Evolutionary conservation across 129 eudicot genomes (phyloP).

Genomic region (Gnaphalium uliginosum): DNA sequence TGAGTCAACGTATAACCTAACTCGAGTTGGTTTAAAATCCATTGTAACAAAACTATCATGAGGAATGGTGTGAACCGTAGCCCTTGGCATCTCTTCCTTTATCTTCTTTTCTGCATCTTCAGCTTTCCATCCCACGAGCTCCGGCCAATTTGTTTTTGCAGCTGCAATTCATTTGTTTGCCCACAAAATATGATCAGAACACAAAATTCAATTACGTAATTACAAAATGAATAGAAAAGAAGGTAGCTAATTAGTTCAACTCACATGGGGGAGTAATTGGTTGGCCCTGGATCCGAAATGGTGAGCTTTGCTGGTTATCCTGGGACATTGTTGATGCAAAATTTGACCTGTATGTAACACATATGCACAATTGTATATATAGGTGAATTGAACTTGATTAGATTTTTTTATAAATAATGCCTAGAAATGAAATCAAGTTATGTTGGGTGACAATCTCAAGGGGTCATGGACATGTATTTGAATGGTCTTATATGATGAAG

Average conservation of each 20-base stretch:
- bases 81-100: constrained; percentile 49
- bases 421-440: constrained; percentile 8
- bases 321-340: too few species aligned
- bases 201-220: too few species aligned
- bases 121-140: constrained; percentile 52
- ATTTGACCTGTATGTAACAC: not conserved
- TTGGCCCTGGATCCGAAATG: too few species aligned
- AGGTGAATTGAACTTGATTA: not conserved
- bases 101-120: constrained; percentile 62
- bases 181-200: too few species aligned
- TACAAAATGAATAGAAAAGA: too few species aligned
- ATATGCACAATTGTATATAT: not conserved
- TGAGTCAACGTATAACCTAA: constrained; percentile 51
- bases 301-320: too few species aligned
- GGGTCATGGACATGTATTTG: too few species aligned
- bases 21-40: constrained; percentile 52
- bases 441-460: too few species aligned
- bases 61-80: constrained; percentile 39
- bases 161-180: not conserved
- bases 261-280: too few species aligned
- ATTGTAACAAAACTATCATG: constrained; percentile 46
- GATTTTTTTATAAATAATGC: not conserved
- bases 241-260: too few species aligned
- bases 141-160: constrained; percentile 59
- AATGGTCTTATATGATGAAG: too few species aligned